Evolutionary conservation across 2,329 filamentous ascomycete genomes (phyloP).

Genomic region (Periconia digitata): DNA sequence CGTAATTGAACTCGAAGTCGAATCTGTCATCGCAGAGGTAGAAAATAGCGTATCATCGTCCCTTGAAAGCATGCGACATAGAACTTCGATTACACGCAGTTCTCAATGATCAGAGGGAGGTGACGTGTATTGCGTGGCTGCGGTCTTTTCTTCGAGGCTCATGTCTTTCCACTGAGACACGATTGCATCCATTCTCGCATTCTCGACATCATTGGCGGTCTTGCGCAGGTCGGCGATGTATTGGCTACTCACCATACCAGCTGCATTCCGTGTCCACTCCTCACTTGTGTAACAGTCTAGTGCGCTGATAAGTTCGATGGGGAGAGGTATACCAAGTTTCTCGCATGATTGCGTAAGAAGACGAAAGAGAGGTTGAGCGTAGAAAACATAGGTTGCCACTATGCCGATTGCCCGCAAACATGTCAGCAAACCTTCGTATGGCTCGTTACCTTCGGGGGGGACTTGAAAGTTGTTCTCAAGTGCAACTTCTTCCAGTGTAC

Average conservation of each 20-base stretch:
- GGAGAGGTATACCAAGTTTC: slow-evolving; percentile 20
- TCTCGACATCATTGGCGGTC: slow-evolving; percentile 15
- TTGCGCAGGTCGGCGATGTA: slow-evolving; percentile 31
- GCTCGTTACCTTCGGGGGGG: slow-evolving; percentile 16
- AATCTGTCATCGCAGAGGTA: no score
- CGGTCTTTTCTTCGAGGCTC: not conserved
- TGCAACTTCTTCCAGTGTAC: slow-evolving; percentile 29
- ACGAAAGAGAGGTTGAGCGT: slow-evolving; percentile 31
- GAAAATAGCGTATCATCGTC: no score
- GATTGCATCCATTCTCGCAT: slow-evolving; percentile 30
- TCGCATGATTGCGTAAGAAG: slow-evolving; percentile 31
- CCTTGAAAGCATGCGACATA: no score
- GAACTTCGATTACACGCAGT: not conserved
- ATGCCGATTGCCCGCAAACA: slow-evolving; percentile 28
- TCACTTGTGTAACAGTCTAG: slow-evolving; percentile 27
- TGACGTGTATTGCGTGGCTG: not conserved
- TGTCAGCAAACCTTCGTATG: slow-evolving; percentile 27
- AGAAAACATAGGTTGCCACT: slow-evolving; percentile 28
- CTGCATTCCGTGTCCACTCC: slow-evolving; percentile 34
- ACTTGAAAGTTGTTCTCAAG: slow-evolving; percentile 5
- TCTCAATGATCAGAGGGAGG: not conserved
- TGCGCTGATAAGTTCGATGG: slow-evolving; percentile 19
- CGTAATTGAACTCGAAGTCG: no score
- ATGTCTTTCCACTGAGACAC: slow-evolving; percentile 29
- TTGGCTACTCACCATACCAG: slow-evolving; percentile 28